These are phyloP conservation scores for Nicotiana paniculata DNA, from an alignment of 257 asterid genomes.

Conservation along the genomic window DNA sequence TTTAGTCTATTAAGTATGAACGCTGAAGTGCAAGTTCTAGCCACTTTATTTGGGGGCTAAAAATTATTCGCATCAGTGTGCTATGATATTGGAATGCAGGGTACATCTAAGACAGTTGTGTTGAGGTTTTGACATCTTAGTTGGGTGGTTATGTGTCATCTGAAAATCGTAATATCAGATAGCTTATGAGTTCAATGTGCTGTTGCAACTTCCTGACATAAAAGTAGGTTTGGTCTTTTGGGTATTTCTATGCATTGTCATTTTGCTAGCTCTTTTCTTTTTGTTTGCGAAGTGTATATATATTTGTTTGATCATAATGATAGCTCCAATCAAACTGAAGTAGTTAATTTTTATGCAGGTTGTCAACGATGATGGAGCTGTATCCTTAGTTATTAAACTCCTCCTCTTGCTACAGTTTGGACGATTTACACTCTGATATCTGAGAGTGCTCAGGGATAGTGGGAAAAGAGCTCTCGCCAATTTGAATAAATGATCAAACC, in stretches of 20 bases:
- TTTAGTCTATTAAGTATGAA: not conserved
- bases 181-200: not conserved
- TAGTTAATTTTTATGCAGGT: conserved; percentile 43
- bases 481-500: not conserved
- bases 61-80: not conserved
- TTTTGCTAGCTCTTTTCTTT: not conserved
- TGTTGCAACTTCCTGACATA: not conserved
- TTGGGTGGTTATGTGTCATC: not conserved
- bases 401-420: not conserved
- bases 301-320: not conserved
- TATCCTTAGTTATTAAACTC: conserved; percentile 50
- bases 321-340: not conserved
- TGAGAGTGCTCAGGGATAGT: not conserved
- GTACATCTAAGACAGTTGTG: not conserved
- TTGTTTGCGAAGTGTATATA: not conserved
- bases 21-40: not conserved
- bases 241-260: not conserved
- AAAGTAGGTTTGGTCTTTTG: not conserved
- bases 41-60: not conserved
- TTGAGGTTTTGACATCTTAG: not conserved
- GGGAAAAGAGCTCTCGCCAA: not conserved
- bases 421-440: not conserved
- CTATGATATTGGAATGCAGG: not conserved
- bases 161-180: not conserved
- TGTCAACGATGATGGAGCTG: conserved; percentile 93